Base-by-base conservation (phyloP, 2,329 filamentous ascomycete genomes). In the Ramularia endophylla region DNA sequence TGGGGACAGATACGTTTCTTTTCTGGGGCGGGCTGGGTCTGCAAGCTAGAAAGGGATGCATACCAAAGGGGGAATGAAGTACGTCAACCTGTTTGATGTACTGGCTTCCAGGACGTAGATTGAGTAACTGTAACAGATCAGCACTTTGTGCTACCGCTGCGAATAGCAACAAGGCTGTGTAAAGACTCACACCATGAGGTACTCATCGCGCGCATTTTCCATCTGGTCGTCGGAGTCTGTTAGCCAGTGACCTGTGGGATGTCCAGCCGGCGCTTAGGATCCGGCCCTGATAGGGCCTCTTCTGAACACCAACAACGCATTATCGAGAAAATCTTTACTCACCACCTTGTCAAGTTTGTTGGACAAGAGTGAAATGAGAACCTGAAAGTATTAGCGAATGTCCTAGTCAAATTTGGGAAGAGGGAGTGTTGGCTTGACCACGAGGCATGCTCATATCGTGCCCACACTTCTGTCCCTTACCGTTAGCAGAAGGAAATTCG, bases 401-500 rank as follows among this genome's bases (percentile, higher is more conserved):
- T 75, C 68, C 73, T 76, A 54, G 68, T 71, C 22, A 25, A 11
- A 6, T 25, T 25, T 25, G 6, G 6, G 11, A 6, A 11, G 6
- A 11, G 6, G 11, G 11, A 25, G 22, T 6, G 11, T 25, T 25
- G 22, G 22, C 22, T 25, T 25, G 22, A 11, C 22, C 6, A 11
- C 11, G 22, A 25, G 22, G 11, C 50, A 11, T 25, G 22, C 22
- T 25, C 22, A 25, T 6, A 25, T 11, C 11, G 22, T 25, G 22
- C 22, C 22, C 11, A 11, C 22, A 11, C 6, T 25, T 11, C 22
- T 25, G 6, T 25, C 11, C 22, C 22, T 25, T 25, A 25, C 22
- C 36, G 85, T 86, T 65, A 87, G 83, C 22, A 92, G 73, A 6
- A 92, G 70, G 53, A 90, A 86, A 43, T 85, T 85, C 31, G 83